Evolutionary conservation across 495 filamentous ascomycete species (phyloP).

Genomic region (Neurospora intermedia): DNA sequence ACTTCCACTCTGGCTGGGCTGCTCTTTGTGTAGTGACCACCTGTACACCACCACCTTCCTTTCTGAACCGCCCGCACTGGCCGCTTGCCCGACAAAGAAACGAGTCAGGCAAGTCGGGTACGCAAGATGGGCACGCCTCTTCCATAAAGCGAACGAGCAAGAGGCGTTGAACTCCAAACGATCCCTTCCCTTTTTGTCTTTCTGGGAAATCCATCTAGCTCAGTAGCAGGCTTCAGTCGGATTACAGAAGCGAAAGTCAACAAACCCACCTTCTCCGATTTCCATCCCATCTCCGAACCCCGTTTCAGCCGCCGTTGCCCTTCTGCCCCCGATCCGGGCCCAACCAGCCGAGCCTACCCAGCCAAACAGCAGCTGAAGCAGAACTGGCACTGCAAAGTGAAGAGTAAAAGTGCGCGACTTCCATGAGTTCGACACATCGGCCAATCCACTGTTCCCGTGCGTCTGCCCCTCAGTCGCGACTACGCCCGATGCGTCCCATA

Average conservation of each 20-base stretch:
- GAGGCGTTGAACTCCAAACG: not conserved
- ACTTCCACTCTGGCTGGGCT: not conserved
- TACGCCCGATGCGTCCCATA: not conserved
- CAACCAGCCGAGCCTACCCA: not conserved
- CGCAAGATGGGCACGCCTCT: not conserved
- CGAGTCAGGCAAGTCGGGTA: not conserved
- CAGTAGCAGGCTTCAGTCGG: not conserved
- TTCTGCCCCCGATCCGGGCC: not conserved
- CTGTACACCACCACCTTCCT: not conserved
- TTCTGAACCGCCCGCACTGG: not conserved
- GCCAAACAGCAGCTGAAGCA: not conserved
- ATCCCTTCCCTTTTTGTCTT: not conserved
- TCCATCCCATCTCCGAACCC: not conserved
- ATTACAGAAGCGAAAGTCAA: not conserved
- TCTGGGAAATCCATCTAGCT: not conserved
- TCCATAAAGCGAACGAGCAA: not conserved
- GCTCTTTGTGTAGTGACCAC: not conserved
- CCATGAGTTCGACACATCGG: not conserved
- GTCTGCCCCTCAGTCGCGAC: not conserved
- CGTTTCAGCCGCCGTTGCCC: not conserved
- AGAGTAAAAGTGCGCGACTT: not conserved
- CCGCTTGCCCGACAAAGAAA: not conserved
- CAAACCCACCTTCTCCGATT: not conserved
- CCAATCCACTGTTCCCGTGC: not conserved
- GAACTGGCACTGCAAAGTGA: not conserved